Conservation (phyloP, 768 basidiomycete species). For the Boletus tomentosulus region DNA sequence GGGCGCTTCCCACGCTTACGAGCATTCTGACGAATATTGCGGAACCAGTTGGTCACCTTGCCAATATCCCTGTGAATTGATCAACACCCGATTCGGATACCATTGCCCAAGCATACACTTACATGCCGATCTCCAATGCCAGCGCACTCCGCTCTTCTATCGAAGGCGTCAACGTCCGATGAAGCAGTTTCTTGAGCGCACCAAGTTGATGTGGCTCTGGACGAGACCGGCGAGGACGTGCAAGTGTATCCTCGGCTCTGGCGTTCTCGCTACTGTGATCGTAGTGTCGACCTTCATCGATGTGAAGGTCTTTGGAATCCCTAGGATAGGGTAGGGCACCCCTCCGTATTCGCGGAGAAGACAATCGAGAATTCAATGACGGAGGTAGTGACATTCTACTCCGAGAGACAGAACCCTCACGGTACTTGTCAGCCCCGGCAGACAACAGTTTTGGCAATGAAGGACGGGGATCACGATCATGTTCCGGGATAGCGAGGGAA, state of each 20-base stretch:
- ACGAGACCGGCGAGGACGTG: conserved; percentile 66
- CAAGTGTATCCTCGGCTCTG: conserved; percentile 31
- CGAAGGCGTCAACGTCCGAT: conserved; percentile 65
- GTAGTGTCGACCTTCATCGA: conserved; percentile 23
- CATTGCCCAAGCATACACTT: conserved; percentile 24
- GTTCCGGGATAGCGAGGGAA: conserved; percentile 25
- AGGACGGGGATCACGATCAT: conserved; percentile 15
- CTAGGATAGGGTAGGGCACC: conserved; percentile 25
- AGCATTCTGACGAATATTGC: conserved; percentile 79
- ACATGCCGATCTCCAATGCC: conserved; percentile 77
- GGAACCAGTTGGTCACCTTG: conserved; percentile 87
- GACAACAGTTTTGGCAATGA: conserved; percentile 11
- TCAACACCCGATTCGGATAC: conserved; percentile 4
- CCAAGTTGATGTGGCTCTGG: conserved; percentile 78
- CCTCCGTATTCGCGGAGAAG: conserved; percentile 31
- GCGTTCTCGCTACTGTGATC: conserved; percentile 18
- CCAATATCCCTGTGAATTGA: conserved; percentile 58
- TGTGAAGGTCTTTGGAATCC: conserved; percentile 24
- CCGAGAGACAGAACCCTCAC: conserved; percentile 18
- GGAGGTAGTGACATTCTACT: conserved; percentile 32
- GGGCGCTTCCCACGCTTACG: conserved; percentile 60
- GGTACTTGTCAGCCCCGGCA: conserved; percentile 15
- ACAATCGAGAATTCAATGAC: conserved; percentile 22
- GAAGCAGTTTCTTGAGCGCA: conserved; percentile 66
- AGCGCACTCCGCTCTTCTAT: conserved; percentile 76